phyloP scores from a whole-genome alignment of 2,329 filamentous ascomycete genomes.

The Pseudodiploospora longispora region DNA sequence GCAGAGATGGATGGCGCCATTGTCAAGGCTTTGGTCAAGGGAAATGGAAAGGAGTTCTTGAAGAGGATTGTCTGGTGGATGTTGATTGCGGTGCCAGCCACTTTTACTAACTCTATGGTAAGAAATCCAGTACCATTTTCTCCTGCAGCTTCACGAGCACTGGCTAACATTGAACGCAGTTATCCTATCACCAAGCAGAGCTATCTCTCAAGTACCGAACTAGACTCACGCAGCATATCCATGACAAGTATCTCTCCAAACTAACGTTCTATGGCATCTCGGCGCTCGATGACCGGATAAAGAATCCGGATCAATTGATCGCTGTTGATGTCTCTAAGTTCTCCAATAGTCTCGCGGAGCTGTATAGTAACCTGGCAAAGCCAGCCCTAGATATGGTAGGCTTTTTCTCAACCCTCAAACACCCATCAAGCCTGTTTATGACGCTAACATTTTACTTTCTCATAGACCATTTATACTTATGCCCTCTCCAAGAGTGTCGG shows the following conservation, averaged over 20 bases:
- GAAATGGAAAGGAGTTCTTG: conserved; percentile 83
- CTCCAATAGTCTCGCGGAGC: conserved; percentile 85
- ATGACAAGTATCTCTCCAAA: conserved; percentile 92
- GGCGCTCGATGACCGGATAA: conserved; percentile 91
- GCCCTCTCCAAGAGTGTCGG: conserved; percentile 92
- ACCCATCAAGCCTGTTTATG: not conserved
- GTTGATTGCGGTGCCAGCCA: conserved; percentile 89
- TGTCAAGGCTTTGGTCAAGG: conserved; percentile 86
- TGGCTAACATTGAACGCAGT: conserved; percentile 35
- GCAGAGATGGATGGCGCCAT: conserved; percentile 91
- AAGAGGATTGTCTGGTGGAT: conserved; percentile 95
- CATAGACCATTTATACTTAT: conserved; percentile 79
- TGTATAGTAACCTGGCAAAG: conserved; percentile 95
- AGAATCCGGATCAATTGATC: conserved; percentile 96
- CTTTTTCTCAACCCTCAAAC: not conserved
- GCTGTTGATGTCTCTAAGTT: conserved; percentile 96
- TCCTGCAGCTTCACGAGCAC: not conserved
- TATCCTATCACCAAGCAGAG: conserved; percentile 95
- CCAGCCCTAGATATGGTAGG: conserved; percentile 82
- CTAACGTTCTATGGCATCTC: conserved; percentile 97
- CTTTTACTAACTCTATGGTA: conserved; percentile 98
- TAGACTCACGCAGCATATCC: conserved; percentile 86
- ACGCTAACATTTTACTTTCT: conserved; percentile 15
- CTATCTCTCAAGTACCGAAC: conserved; percentile 89
- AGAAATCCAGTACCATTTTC: conserved; percentile 18